Percentiles rank a stretch among this genome's conserved stretches.
Conservation (phyloP, 176 grass and related monocot genomes). For the Guadua angustifolia region DNA sequence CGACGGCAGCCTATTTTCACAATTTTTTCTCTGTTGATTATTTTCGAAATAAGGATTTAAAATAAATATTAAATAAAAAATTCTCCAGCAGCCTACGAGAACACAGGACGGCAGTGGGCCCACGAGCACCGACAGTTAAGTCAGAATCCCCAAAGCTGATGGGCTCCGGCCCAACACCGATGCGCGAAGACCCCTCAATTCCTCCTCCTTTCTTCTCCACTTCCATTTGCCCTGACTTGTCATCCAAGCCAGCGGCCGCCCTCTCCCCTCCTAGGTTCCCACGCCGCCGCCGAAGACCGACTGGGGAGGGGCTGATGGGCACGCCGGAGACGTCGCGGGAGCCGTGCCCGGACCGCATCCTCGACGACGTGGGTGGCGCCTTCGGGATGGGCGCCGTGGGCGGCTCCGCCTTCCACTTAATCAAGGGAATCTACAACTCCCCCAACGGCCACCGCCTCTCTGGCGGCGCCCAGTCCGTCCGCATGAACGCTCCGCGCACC, state of each 20-base stretch:
- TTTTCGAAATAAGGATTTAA: too few species aligned
- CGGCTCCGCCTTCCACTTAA: slow-evolving; percentile 63
- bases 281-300: not conserved
- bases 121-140: too few species aligned
- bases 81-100: too few species aligned
- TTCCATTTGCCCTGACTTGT: not conserved
- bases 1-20: too few species aligned
- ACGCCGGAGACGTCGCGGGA: slow-evolving; percentile 59
- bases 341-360: slow-evolving; percentile 74
- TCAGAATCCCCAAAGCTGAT: too few species aligned
- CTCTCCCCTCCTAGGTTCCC: not conserved
- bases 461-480: slow-evolving; percentile 54
- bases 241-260: slow-evolving; percentile 5
- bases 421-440: slow-evolving; percentile 67
- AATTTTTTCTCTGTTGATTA: too few species aligned
- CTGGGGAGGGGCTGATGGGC: not conserved
- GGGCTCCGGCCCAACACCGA: too few species aligned
- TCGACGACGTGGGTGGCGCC: slow-evolving; percentile 68
- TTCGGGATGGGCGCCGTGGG: slow-evolving; percentile 76
- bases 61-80: too few species aligned
- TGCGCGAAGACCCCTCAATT: not conserved
- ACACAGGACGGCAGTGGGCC: too few species aligned
- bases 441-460: slow-evolving; percentile 66
- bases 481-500: slow-evolving; percentile 59
- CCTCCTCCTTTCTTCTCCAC: not conserved